These are phyloP conservation scores for Musa beccarii DNA, from an alignment of 176 grass and related monocot species.

Conservation along the genomic window DNA sequence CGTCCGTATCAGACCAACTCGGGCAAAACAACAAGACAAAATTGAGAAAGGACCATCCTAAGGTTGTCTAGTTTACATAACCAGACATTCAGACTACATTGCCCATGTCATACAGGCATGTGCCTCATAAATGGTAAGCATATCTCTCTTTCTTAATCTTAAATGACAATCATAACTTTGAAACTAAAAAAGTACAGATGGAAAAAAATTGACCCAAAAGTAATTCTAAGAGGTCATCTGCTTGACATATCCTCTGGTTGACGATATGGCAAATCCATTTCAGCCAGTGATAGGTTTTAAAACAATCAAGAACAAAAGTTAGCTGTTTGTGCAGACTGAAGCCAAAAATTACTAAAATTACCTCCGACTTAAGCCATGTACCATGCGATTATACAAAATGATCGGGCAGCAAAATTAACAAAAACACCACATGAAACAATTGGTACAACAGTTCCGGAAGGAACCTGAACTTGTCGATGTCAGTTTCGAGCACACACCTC, in stretches of 20 bases:
- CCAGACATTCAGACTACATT: neutral
- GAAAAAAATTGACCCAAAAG: neutral
- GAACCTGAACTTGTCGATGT: slow-evolving; percentile 3
- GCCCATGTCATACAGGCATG: neutral
- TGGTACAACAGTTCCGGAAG: neutral
- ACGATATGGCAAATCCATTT: neutral
- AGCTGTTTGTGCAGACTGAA: neutral
- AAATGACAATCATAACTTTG: neutral
- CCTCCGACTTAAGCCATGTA: neutral
- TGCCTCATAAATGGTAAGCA: neutral
- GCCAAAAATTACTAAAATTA: neutral
- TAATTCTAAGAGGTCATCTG: neutral
- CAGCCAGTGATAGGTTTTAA: neutral
- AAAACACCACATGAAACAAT: neutral
- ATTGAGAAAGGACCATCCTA: too few species aligned
- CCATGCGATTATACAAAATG: neutral
- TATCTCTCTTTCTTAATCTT: neutral
- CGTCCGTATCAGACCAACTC: too few species aligned
- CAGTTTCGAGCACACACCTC: slow-evolving; percentile 46
- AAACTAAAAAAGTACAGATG: neutral
- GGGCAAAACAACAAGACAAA: too few species aligned
- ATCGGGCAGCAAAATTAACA: neutral
- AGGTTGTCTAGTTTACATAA: neutral
- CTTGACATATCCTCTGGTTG: neutral
- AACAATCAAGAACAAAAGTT: neutral